Evolutionary conservation across 2,329 filamentous ascomycete genomes (phyloP).

Genomic region (Podosphaera aphanis): DNA sequence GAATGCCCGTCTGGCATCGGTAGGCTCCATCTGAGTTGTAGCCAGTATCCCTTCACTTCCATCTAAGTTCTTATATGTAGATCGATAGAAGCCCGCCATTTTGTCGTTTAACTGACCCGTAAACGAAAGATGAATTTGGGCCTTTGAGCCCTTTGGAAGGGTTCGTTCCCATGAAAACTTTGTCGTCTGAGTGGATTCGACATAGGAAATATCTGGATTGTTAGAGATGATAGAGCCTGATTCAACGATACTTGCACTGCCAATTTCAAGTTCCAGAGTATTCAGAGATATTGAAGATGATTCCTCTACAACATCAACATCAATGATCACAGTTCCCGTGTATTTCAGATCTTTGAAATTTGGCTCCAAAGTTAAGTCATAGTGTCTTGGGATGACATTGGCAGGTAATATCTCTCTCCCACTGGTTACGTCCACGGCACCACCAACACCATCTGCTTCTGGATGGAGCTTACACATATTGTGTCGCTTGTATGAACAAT

Average conservation of each 20-base stretch:
- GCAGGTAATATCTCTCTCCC: conserved; percentile 69
- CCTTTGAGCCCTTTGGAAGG: conserved; percentile 52
- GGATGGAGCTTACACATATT: conserved; percentile 45
- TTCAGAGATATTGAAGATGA: conserved; percentile 72
- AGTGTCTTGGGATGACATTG: conserved; percentile 82
- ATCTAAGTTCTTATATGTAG: conserved; percentile 66
- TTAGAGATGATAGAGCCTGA: conserved; percentile 33
- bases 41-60: conserved; percentile 65
- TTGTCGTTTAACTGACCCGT: conserved; percentile 68
- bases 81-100: conserved; percentile 95
- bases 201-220: conserved; percentile 44
- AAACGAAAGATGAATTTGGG: conserved; percentile 55
- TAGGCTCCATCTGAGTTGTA: conserved; percentile 89
- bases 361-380: conserved; percentile 76
- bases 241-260: conserved; percentile 43
- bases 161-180: conserved; percentile 56
- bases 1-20: conserved; percentile 77
- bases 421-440: conserved; percentile 34
- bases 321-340: conserved; percentile 62
- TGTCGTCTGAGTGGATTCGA: conserved; percentile 60
- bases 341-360: conserved; percentile 75
- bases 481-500: conserved; percentile 52
- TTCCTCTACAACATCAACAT: conserved; percentile 68
- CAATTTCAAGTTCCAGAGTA: conserved; percentile 65
- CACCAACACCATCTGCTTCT: conserved; percentile 28